Conservation (phyloP, 345 rosid species). For the Corchorus capsularis region DNA sequence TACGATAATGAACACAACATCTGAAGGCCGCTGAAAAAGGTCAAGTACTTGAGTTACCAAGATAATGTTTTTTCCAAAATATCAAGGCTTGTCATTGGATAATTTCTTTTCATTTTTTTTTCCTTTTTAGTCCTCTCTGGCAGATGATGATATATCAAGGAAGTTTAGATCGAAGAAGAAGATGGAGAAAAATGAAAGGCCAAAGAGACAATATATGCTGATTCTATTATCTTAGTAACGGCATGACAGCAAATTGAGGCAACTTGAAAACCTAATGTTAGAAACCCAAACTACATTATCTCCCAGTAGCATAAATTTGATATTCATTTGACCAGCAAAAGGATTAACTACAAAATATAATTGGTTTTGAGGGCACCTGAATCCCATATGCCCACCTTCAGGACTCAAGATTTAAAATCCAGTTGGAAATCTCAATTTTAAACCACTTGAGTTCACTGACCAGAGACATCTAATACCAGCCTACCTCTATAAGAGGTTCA, state of each 20-base stretch:
- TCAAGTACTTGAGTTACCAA: not conserved
- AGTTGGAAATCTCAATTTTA: not conserved
- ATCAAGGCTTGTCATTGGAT: not conserved
- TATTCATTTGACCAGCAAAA: not conserved
- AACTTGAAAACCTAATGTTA: not conserved
- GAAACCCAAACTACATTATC: not conserved
- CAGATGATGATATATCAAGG: no score
- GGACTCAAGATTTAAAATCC: not conserved
- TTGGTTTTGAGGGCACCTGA: not conserved
- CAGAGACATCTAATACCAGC: not conserved
- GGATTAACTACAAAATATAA: not conserved
- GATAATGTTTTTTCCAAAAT: not conserved
- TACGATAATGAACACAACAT: not conserved
- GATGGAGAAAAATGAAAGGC: not conserved
- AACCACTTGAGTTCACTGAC: not conserved
- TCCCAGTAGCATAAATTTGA: not conserved
- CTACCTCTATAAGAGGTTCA: not conserved
- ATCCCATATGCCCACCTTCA: not conserved
- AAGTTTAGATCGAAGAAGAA: not conserved
- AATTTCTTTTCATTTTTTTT: no score
- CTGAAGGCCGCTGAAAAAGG: not conserved
- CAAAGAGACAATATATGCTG: not conserved
- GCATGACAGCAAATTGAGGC: not conserved
- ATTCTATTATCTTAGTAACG: not conserved
- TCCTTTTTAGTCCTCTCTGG: no score